A percentile compares a stretch with the other conserved stretches of the same genome.
Conservation (phyloP, 1,139 yeast species). For the Oligophagozyma castellii region DNA sequence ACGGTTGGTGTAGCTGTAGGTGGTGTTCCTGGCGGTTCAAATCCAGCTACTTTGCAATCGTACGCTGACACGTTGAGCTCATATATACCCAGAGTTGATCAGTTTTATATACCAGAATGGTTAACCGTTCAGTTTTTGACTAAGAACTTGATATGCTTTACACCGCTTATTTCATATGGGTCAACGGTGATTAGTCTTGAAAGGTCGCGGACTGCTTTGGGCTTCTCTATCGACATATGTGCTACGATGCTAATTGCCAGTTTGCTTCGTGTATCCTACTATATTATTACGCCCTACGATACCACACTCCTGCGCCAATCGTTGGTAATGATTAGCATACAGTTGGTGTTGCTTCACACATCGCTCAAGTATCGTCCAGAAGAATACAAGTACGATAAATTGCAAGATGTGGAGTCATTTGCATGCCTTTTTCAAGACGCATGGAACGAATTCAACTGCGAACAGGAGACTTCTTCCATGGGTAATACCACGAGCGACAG, state of each 20-base stretch:
- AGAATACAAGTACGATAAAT: conserved; percentile 24
- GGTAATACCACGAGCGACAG: neutral
- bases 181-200: conserved; percentile 63
- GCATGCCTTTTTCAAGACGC: conserved; percentile 18
- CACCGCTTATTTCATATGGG: conserved; percentile 78
- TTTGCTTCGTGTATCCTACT: conserved; percentile 60
- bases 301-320: conserved; percentile 62
- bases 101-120: conserved; percentile 33
- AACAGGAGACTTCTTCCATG: conserved; percentile 9
- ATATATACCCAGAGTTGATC: conserved; percentile 26
- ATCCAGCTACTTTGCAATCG: neutral
- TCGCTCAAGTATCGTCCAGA: conserved; percentile 45
- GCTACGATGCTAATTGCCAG: conserved; percentile 81
- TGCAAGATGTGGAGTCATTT: conserved; percentile 19
- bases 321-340: conserved; percentile 64
- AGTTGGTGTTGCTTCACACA: conserved; percentile 44
- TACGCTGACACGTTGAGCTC: conserved; percentile 12
- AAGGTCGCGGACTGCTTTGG: conserved; percentile 49
- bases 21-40: neutral
- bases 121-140: conserved; percentile 29
- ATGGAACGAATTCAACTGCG: conserved; percentile 20
- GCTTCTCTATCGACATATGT: conserved; percentile 80
- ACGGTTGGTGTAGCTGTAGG: neutral
- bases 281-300: conserved; percentile 69
- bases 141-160: conserved; percentile 41